Evolutionary conservation across 169 alveolate genomes (phyloP), one percentile per base, ranked within the genome.

Genomic region (Plasmodium fragile): DNA sequence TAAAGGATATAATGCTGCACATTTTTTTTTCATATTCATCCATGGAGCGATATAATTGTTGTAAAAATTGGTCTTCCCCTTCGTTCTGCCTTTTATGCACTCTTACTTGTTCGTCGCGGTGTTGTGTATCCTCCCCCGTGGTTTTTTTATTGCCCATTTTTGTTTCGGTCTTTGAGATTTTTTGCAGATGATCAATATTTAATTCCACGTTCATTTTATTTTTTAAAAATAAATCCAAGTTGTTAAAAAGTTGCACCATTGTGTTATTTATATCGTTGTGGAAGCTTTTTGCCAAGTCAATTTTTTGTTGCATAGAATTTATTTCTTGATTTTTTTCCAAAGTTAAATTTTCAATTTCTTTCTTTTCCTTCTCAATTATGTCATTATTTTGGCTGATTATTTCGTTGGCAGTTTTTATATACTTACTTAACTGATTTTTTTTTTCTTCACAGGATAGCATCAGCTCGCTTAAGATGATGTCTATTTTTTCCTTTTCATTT

Each of bases 271-370:
- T 28, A n/a, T 75, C 93, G 13, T 53, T 4, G 69, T 52, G 34
- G 80, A n/a, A 85, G 39, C 45, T 2, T 75, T 85, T 52, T 25
- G 82, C 69, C 45, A 41, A 25, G 28, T 73, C 85, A 73, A 85
- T 85, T 85, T 85, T 85, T 85, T 85, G 34, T 49, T 85, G 73
- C 55, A 85, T 55, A 39, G 28, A 34, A 49, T 22, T 16, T 45
- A 85, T 85, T 75, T 85, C 72, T 69, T 85, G 59, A 85, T 85
- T 77, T 55, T 85, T 85, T 85, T 55, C 49, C n/a, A 39, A 75
- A 73, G 52, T n/a, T 30, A 85, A 13, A n/a, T 72, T 32, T 5
- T 75, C 39, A 43, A 75, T 85, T 28, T 36, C 85, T 36, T 10
- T 41, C 59, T 85, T 85, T 75, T 75, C 93, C 5, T 85, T 75